Percentiles rank a stretch among this genome's conserved stretches.
phyloP scores from a whole-genome alignment of 2,329 filamentous ascomycete species.

The Sporothrix phasma region DNA sequence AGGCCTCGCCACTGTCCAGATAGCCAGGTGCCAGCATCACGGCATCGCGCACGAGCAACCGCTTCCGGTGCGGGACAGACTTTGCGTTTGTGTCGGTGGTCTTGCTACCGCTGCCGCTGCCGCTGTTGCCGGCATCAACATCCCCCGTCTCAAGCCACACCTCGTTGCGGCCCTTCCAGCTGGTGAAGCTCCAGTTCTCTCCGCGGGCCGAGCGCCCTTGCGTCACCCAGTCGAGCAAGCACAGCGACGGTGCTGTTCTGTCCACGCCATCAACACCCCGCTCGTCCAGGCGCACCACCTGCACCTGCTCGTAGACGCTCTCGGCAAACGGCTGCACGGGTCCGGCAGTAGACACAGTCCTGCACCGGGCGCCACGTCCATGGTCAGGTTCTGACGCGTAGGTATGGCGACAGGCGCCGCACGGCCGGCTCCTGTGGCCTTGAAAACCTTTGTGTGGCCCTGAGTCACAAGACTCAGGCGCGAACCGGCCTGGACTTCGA shows the following conservation, averaged over 20 bases:
- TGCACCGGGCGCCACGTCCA: conserved; percentile 40
- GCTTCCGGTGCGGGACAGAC: conserved; percentile 24
- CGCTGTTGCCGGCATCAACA: conserved; percentile 21
- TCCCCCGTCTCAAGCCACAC: conserved; percentile 44
- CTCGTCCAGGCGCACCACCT: conserved; percentile 57
- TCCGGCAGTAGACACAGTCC: conserved; percentile 69
- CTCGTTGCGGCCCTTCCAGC: conserved; percentile 80
- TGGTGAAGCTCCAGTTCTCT: conserved; percentile 76
- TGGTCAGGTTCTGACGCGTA: conserved; percentile 48
- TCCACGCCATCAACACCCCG: conserved; percentile 28
- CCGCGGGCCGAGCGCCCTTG: conserved; percentile 76
- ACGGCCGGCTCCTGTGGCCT: conserved; percentile 37
- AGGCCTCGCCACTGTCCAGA: conserved; percentile 21
- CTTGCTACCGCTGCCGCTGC: conserved; percentile 17
- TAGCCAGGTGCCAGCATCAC: conserved; percentile 48
- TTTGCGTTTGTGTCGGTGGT: background rate
- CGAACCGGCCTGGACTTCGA: conserved; percentile 54
- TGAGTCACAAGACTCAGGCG: conserved; percentile 59
- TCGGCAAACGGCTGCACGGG: conserved; percentile 79
- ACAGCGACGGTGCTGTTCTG: conserved; percentile 43
- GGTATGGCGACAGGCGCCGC: conserved; percentile 13
- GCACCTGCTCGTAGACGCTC: conserved; percentile 75
- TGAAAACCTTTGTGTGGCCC: conserved; percentile 95
- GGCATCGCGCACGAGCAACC: conserved; percentile 75
- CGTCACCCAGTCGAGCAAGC: conserved; percentile 88